These are phyloP conservation scores for Apiospora phragmitis DNA, from an alignment of 2,329 filamentous ascomycete genomes.

Conservation along the genomic window DNA sequence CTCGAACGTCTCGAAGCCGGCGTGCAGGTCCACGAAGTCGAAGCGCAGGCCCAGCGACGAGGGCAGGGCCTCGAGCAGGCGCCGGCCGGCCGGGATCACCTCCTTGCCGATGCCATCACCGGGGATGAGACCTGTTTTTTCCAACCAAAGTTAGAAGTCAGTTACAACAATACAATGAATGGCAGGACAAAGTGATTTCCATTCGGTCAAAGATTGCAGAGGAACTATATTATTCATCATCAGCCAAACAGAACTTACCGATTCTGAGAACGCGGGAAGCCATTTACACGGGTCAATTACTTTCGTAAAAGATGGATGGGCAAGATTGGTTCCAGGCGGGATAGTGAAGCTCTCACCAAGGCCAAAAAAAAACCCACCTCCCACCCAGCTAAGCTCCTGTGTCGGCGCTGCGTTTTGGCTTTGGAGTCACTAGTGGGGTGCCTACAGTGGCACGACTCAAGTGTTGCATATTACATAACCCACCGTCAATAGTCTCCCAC, in stretches of 20 bases:
- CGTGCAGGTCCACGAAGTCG: slow-evolving; percentile 89
- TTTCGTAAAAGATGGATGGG: neutral
- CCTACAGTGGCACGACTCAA: neutral
- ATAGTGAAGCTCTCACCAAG: slow-evolving; percentile 17
- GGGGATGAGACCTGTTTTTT: slow-evolving; percentile 77
- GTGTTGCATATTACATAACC: neutral
- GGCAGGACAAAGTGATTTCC: neutral
- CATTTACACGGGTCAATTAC: slow-evolving; percentile 47
- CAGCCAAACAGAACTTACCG: slow-evolving; percentile 46
- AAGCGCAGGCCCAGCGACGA: slow-evolving; percentile 90
- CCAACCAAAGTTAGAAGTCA: neutral
- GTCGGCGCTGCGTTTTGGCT: neutral
- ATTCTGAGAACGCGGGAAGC: slow-evolving; percentile 66
- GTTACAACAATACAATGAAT: neutral
- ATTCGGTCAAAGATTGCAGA: neutral
- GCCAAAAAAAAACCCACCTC: neutral
- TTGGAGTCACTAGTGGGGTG: slow-evolving; percentile 1
- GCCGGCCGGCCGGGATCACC: slow-evolving; percentile 92
- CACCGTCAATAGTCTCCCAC: neutral
- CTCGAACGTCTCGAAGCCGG: slow-evolving; percentile 93
- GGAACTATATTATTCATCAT: neutral
- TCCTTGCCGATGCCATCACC: slow-evolving; percentile 98
- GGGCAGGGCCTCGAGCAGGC: slow-evolving; percentile 89
- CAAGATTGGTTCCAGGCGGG: neutral
- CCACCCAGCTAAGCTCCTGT: neutral